Evolutionary conservation across 306 rosid genomes (phyloP), one percentile per base, ranked within the genome.

Genomic region (Corylus avellana): DNA sequence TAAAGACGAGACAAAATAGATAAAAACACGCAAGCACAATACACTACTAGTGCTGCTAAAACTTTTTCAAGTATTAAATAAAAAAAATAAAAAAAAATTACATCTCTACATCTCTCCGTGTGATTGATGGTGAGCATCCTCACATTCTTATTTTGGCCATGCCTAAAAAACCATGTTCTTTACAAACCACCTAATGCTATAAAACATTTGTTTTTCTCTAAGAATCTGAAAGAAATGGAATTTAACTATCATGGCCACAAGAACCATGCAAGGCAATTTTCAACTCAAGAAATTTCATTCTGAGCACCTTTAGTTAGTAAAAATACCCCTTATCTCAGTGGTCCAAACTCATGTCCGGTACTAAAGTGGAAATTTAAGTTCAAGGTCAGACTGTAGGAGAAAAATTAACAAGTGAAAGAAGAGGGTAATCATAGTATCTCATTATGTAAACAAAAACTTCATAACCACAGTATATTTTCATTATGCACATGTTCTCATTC

Each of bases 231-330:
- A 59, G 62, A 32, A 62, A 37, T 12, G 17, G 42, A 27, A 27
- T 78, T 53, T 75, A 77, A 75, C 75, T 42, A 67, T 79, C 66
- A 66, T 9, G 47, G 77, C 67, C 27, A 39, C 78, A 44, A 72
- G 77, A 76, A 22, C 18, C 74, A 84, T 54, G 47, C 32, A 82
- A 67, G 64, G 35, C 9, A 25, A 51, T 29, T 69, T 42, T 70
- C 54, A 53, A 44, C 68, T 73, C 59, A 57, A 20, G n/a, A 74
- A 42, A 42, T 57, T 13, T 12, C 32, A 46, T 62, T 62, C 51
- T 59, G 13, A 48, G 27, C 72, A 25, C 56, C 29, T 16, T 12
- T 12, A 46, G 42, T 49, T 39, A 20, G 75, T 63, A 22, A 64
- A 47, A 27, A 57, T 54, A 48, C 12, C 56, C 20, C 25, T 50